phyloP scores from a whole-genome alignment of 257 asterid genomes.

The Ligustrum vulgare region DNA sequence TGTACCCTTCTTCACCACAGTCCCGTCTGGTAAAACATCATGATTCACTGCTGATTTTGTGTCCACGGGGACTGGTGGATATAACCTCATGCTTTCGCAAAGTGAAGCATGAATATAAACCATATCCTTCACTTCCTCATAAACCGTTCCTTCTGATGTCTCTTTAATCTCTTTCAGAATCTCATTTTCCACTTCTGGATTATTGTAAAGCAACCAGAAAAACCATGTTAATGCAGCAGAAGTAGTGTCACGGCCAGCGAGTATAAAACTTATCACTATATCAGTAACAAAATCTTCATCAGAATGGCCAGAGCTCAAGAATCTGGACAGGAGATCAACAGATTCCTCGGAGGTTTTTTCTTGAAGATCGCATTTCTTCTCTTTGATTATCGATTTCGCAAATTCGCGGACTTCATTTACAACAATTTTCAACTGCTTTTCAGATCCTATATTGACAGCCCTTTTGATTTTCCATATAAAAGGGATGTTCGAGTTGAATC shows the following conservation, averaged over 20 bases:
- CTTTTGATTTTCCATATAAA: constrained; percentile 47
- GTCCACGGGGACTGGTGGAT: constrained; percentile 65
- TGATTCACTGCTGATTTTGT: constrained; percentile 39
- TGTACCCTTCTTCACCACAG: constrained; percentile 46
- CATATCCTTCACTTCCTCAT: constrained; percentile 59
- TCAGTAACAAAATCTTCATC: constrained; percentile 57
- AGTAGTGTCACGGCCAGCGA: constrained; percentile 71
- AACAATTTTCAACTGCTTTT: constrained; percentile 31
- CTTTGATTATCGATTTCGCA: constrained; percentile 38
- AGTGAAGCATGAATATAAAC: constrained; percentile 58
- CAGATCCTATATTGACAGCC: constrained; percentile 44
- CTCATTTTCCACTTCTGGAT: constrained; percentile 41
- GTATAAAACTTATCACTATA: constrained; percentile 59
- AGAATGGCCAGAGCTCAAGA: constrained; percentile 42
- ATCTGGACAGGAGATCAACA: constrained; percentile 56
- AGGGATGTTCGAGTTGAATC: constrained; percentile 38
- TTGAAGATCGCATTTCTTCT: constrained; percentile 24
- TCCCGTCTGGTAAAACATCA: constrained; percentile 68
- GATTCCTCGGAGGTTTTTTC: constrained; percentile 33
- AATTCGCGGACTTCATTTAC: constrained; percentile 36
- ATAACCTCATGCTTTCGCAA: constrained; percentile 63
- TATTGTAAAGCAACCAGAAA: constrained; percentile 45
- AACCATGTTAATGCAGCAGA: constrained; percentile 74
- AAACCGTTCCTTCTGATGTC: constrained; percentile 15
- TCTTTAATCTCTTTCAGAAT: constrained; percentile 39